Percentiles rank a stretch among this genome's conserved stretches.
Conservation (phyloP, 148 eudicot species). For the Spergularia marina region DNA sequence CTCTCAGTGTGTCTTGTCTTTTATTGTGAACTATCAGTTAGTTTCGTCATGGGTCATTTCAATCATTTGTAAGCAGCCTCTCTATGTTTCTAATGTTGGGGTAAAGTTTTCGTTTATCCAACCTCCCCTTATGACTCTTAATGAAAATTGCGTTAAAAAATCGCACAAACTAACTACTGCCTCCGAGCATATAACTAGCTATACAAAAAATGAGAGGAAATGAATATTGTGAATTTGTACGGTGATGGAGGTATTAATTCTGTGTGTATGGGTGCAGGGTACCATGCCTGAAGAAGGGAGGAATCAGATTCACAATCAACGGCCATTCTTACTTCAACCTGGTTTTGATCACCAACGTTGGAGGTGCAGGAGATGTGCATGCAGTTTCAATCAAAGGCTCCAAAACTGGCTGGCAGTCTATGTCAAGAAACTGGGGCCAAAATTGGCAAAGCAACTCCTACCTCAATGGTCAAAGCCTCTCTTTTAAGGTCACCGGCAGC, state of each 20-base stretch:
- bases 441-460: constrained; percentile 72
- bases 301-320: constrained; percentile 70
- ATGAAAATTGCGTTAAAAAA: no score
- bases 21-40: no score
- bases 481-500: constrained; percentile 71
- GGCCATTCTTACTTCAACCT: constrained; percentile 84
- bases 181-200: neutral
- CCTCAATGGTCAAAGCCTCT: constrained; percentile 60
- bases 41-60: no score
- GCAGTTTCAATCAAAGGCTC: constrained; percentile 72
- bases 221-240: neutral
- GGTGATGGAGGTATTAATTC: neutral
- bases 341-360: constrained; percentile 73
- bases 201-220: neutral
- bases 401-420: constrained; percentile 50
- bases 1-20: no score
- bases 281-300: constrained; percentile 64
- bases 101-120: no score
- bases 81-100: no score
- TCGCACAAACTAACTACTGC: no score
- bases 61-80: no score
- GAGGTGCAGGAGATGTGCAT: constrained; percentile 75
- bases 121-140: no score
- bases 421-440: constrained; percentile 87
- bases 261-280: constrained; percentile 39